These are phyloP conservation scores for Colletotrichum agaves DNA, from an alignment of 2,329 filamentous ascomycete species.

Conservation along the genomic window DNA sequence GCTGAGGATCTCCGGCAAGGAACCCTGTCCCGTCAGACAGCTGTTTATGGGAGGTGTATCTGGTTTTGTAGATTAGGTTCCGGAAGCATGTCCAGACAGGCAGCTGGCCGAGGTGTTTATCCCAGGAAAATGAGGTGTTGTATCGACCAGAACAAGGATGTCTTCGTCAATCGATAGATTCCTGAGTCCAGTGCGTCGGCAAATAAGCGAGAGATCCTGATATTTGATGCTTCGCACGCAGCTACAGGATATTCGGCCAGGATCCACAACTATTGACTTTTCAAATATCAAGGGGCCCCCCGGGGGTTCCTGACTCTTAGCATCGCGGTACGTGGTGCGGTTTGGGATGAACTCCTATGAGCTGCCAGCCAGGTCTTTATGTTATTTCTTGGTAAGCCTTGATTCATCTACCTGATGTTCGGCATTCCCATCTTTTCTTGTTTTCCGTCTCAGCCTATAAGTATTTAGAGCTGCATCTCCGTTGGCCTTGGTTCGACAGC, in stretches of 20 bases:
- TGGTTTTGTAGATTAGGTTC: background rate
- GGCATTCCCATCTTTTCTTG: background rate
- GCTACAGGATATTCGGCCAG: background rate
- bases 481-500: background rate
- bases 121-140: background rate
- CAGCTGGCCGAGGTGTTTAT: background rate
- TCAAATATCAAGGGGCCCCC: no score
- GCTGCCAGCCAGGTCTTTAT: background rate
- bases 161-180: no score
- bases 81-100: background rate
- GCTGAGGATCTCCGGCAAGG: background rate
- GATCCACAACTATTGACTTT: background rate
- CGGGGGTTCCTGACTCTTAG: no score
- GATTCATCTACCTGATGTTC: slow-evolving; percentile 4
- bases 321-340: slow-evolving; percentile 17
- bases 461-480: background rate
- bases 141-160: no score
- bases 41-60: background rate
- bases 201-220: no score
- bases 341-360: slow-evolving; percentile 24
- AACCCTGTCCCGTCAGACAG: background rate
- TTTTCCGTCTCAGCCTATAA: slow-evolving; percentile 18
- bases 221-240: no score
- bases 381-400: background rate
- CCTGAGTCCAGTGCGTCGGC: no score